A percentile compares a stretch with the other conserved stretches of the same genome.
phyloP scores from a whole-genome alignment of 257 asterid species.

The Nicotiana noctiflora region DNA sequence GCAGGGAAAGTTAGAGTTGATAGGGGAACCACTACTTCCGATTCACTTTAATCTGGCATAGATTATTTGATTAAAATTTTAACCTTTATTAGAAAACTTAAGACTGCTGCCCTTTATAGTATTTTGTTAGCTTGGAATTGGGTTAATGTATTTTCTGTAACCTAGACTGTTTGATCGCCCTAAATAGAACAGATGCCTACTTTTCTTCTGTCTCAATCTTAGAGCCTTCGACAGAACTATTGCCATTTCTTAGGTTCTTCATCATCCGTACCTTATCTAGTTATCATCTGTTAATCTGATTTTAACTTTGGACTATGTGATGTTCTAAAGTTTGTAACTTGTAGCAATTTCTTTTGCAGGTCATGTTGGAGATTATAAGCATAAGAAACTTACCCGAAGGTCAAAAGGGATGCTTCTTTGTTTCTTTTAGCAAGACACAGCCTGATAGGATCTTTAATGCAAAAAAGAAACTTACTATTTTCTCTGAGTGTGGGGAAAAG shows the following conservation, averaged over 20 bases:
- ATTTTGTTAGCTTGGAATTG: background rate
- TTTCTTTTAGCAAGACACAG: conserved; percentile 63
- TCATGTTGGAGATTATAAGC: conserved; percentile 84
- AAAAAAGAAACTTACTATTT: conserved; percentile 66
- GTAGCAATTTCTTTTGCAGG: conserved; percentile 35
- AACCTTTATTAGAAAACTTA: background rate
- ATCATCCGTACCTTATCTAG: background rate
- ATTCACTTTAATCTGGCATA: background rate
- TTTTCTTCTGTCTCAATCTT: background rate
- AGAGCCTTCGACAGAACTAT: background rate
- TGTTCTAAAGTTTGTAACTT: conserved; percentile 4
- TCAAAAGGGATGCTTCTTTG: conserved; percentile 51
- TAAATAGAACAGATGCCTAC: background rate
- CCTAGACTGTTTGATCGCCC: background rate
- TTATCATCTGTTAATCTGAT: background rate
- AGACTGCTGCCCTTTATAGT: background rate
- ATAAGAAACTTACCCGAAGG: conserved; percentile 66
- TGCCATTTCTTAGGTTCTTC: background rate
- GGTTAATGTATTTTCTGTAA: background rate
- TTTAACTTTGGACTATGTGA: background rate
- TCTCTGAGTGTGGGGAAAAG: conserved; percentile 69
- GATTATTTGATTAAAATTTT: background rate
- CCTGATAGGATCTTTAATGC: conserved; percentile 76
- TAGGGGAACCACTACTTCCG: background rate
- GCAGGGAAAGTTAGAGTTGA: background rate